Base-by-base conservation (phyloP, 2,329 filamentous ascomycete species). In the Ascomycota sp. region DNA sequence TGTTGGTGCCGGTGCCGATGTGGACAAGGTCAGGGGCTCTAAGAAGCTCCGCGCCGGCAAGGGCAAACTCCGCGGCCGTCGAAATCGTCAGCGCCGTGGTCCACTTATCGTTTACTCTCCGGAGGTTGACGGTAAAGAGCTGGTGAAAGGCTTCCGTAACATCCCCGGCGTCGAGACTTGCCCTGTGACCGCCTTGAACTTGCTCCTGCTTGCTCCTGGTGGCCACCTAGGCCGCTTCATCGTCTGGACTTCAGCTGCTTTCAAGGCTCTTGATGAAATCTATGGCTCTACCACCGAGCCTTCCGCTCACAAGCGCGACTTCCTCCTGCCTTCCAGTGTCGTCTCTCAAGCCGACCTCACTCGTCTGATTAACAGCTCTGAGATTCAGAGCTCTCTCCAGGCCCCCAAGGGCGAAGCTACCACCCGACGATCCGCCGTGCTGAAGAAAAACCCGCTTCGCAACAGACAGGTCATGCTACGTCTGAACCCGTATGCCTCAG, bases 401-500 rank as follows among this genome's bases (percentile, higher is more conserved):
- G 82, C 77, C 41, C 82, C 84, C 61, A 89, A 84, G 71, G 89
- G 89, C 50, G 73, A 77, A 49, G 73, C 82, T 55, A 64, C 74
- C 55, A 91, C 83, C 62, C 93, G 93, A 75, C 81, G 89, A 56
- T 64, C 68, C 47, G 64, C 70, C 54, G 82, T 92, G 47, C 86
- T 93, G 74, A 98, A 98, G 83, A 95, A 95, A 84, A 98, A 98
- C 74, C 89, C 89, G 54, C 83, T 98, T 49, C 71, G 69, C 65
- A 98, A 98, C 79, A 92, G 83, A 75, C 89, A 95, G 72, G 78
- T 98, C 47, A 73, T 93, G 63, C 79, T 98, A 57, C 79, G 89
- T 53, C 79, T 98, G 61, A 98, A 98, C 77, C 89, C 89, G 43
- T 98, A 98, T 65, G 86, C 89, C 48, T 68, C 76, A 50, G 75